These are phyloP conservation scores for Russula emetica DNA, from an alignment of 768 basidiomycete genomes.

Conservation along the genomic window DNA sequence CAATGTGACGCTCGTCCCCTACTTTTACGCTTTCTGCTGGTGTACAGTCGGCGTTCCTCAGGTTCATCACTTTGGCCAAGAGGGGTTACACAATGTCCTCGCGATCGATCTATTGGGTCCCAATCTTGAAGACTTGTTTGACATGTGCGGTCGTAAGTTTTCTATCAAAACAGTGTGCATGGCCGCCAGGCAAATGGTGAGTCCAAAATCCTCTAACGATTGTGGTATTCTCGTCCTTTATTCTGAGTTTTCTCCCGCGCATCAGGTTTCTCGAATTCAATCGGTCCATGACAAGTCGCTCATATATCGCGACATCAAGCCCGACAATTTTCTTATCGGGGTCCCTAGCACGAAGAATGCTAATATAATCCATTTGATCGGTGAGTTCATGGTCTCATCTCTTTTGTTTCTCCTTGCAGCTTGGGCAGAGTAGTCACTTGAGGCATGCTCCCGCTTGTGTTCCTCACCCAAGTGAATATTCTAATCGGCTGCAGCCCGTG, in stretches of 20 bases:
- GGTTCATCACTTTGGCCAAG: slow-evolving; percentile 98
- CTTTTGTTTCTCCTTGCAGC: neutral
- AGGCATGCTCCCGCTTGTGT: neutral
- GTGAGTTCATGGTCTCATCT: slow-evolving; percentile 43
- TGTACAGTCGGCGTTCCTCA: slow-evolving; percentile 87
- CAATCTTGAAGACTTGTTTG: slow-evolving; percentile 95
- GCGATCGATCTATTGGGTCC: slow-evolving; percentile 96
- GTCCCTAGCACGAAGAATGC: slow-evolving; percentile 88
- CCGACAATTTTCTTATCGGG: slow-evolving; percentile 98
- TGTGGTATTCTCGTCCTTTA: slow-evolving; percentile 9
- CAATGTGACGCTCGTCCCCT: neutral
- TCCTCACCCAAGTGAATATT: neutral
- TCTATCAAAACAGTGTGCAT: slow-evolving; percentile 97
- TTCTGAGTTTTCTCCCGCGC: slow-evolving; percentile 14
- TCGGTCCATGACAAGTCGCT: slow-evolving; percentile 97
- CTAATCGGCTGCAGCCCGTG: neutral
- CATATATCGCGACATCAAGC: slow-evolving; percentile 98
- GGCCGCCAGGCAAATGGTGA: slow-evolving; percentile 98
- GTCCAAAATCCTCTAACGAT: slow-evolving; percentile 31
- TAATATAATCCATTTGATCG: slow-evolving; percentile 82
- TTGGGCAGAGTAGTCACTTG: neutral
- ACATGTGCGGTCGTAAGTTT: slow-evolving; percentile 99
- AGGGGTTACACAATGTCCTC: slow-evolving; percentile 94
- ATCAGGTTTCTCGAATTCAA: slow-evolving; percentile 90
- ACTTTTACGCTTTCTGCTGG: neutral